Evolutionary conservation across 139 green algal species (phyloP).

Genomic region (Nannochloris sp.): DNA sequence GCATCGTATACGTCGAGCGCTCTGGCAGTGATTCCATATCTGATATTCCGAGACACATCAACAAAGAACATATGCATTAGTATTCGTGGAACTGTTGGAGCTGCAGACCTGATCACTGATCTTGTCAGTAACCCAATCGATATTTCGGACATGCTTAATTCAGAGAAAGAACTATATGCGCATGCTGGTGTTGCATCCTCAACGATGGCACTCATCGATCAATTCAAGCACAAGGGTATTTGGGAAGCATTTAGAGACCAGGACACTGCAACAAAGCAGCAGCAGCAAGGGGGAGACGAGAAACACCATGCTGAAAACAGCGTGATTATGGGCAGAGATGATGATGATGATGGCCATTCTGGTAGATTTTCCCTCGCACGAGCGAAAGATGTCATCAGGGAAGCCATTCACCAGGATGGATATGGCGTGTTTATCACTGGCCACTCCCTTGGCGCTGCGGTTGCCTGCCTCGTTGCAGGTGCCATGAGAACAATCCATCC

Average conservation of each 20-base stretch:
- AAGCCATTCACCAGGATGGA: conserved; percentile 9
- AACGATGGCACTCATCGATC: conserved; percentile 22
- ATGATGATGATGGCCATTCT: no score
- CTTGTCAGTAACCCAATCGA: conserved; percentile 41
- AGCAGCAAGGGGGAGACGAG: no score
- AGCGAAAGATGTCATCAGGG: conserved; percentile 6
- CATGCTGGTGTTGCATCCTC: conserved; percentile 51
- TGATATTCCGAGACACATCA: conserved; percentile 36
- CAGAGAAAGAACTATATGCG: conserved; percentile 4
- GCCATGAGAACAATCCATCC: conserved; percentile 36
- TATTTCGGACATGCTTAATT: conserved; percentile 32
- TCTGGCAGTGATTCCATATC: conserved; percentile 44
- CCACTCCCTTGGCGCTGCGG: conserved; percentile 59
- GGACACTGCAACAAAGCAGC: no score
- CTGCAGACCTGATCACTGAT: conserved; percentile 51
- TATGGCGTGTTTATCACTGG: conserved; percentile 52
- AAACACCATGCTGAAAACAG: no score
- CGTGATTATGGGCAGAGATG: no score
- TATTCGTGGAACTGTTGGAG: conserved; percentile 40
- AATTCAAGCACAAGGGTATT: conserved; percentile 14
- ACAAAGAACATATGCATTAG: conserved; percentile 33
- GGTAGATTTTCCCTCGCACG: background rate
- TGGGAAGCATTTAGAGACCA: background rate
- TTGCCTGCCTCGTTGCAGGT: conserved; percentile 50
- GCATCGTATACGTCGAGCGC: conserved; percentile 22